Evolutionary conservation across 768 basidiomycete genomes (phyloP).

Genomic region (Kwoniella shandongensis): DNA sequence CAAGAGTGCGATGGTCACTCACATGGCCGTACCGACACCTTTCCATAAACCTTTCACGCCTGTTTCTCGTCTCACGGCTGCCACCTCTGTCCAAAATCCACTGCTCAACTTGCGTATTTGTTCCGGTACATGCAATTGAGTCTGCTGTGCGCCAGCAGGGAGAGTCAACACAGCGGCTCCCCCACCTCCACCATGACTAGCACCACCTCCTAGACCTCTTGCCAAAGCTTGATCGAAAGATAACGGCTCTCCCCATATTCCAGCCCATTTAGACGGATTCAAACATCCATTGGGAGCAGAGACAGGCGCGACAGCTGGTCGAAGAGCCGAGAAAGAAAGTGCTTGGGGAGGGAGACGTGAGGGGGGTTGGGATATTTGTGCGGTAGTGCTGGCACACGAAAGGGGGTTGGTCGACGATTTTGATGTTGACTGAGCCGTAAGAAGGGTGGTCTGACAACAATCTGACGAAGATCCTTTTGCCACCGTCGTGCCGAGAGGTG

Average conservation of each 20-base stretch:
- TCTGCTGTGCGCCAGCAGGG: slow-evolving; percentile 19
- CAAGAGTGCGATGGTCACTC: slow-evolving; percentile 50
- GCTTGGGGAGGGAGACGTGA: not conserved
- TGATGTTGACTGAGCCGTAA: slow-evolving; percentile 18
- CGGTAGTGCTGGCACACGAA: slow-evolving; percentile 27
- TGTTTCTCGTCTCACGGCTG: slow-evolving; percentile 71
- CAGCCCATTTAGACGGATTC: slow-evolving; percentile 51
- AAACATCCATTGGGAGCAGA: slow-evolving; percentile 45
- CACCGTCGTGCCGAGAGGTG: slow-evolving; percentile 19
- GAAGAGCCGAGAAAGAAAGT: slow-evolving; percentile 23
- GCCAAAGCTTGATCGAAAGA: slow-evolving; percentile 42
- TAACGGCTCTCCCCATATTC: slow-evolving; percentile 52
- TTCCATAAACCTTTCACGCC: slow-evolving; percentile 90
- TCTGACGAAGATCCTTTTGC: slow-evolving; percentile 10
- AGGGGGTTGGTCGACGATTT: slow-evolving; percentile 33
- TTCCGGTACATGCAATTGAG: slow-evolving; percentile 52
- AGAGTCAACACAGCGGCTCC: slow-evolving; percentile 27
- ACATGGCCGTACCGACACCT: slow-evolving; percentile 88
- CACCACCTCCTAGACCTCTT: slow-evolving; percentile 19
- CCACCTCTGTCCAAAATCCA: slow-evolving; percentile 70
- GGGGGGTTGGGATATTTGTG: slow-evolving; percentile 1
- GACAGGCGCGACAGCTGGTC: slow-evolving; percentile 24
- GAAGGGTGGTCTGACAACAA: slow-evolving; percentile 51
- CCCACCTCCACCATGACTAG: not conserved
- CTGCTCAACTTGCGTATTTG: slow-evolving; percentile 62